phyloP scores from a whole-genome alignment of 2,329 filamentous ascomycete species.

The Arthrobotrys pseudoclavata region DNA sequence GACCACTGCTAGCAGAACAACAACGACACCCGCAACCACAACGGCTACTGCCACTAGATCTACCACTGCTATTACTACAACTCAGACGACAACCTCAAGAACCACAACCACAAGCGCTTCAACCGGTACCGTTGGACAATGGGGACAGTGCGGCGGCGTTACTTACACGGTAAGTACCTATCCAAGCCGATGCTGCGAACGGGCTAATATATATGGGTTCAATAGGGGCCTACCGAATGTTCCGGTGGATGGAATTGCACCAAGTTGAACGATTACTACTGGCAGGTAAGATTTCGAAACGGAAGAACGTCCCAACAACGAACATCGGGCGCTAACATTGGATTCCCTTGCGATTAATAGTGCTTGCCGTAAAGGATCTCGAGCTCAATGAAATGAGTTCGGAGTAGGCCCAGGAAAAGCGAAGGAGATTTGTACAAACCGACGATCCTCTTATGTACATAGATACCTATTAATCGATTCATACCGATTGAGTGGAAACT shows the following conservation, averaged over 20 bases:
- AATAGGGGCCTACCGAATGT: conserved; percentile 26
- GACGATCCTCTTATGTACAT: no score
- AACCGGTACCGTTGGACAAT: conserved; percentile 15
- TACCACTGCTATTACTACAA: conserved; percentile 3
- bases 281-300: conserved; percentile 33
- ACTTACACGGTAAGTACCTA: conserved; percentile 14
- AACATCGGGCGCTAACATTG: not conserved
- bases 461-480: no score
- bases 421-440: no score
- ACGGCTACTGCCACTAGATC: conserved; percentile 28
- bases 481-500: not conserved
- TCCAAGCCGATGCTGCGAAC: not conserved
- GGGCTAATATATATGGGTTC: not conserved
- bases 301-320: not conserved
- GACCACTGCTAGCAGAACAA: conserved; percentile 12
- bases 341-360: not conserved
- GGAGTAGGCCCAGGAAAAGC: no score
- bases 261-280: conserved; percentile 36
- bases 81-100: not conserved
- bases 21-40: conserved; percentile 20
- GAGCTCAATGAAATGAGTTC: no score
- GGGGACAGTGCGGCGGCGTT: conserved; percentile 37
- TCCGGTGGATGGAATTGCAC: conserved; percentile 25
- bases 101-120: conserved; percentile 15
- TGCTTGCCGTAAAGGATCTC: conserved; percentile 1